Base-by-base conservation (phyloP, 768 basidiomycete genomes). In the Tylopilus plumbeoviolaceoides region DNA sequence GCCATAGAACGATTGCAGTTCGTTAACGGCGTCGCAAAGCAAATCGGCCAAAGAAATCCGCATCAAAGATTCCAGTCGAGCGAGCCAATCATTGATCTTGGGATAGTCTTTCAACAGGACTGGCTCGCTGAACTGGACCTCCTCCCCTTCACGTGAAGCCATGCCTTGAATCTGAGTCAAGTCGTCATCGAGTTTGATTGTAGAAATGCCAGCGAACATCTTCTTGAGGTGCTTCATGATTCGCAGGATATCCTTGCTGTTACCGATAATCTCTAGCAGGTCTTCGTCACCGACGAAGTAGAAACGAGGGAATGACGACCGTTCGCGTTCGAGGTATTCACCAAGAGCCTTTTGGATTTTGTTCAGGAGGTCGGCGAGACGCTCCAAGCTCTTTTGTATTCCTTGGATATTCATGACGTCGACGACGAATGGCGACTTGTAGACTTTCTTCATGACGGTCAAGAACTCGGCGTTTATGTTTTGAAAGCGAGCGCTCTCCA, bases 201-300 rank as follows among this genome's bases (percentile, higher is more conserved):
- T 94, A 1, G 93, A 87, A 36, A 99, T 87, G 25, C 97, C 97
- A 20, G 97, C 97, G 71, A 99, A 99, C 97, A 99, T 99, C 80
- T 99, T 99, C 78, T 98, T 98, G 54, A 99, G 78, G 73, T 98
- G 97, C 63, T 99, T 99, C 91, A 97, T 93, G 71, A 98, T 91
- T 36, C 97, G 89, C 41, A 93, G 72, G 60, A 98, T 97, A 65
- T 98, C 95, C 70, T 98, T 99, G 80, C 93, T 97, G 75, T 99
- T 99, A 58, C 97, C 97, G 58, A 99, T 98, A 62, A 99, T 99
- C 71, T 99, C 97, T 57, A 99, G 79, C 55, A 99, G 73, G 67
- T 99, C 97, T 67, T 99, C 97, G 71, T 99, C 97, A 63, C 97
- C 97, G 48, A 99, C 94, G 63, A 99, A 99, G 74, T 99, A 99